Evolutionary conservation across 768 basidiomycete genomes (phyloP).

Genomic region (Kwoniella pini): DNA sequence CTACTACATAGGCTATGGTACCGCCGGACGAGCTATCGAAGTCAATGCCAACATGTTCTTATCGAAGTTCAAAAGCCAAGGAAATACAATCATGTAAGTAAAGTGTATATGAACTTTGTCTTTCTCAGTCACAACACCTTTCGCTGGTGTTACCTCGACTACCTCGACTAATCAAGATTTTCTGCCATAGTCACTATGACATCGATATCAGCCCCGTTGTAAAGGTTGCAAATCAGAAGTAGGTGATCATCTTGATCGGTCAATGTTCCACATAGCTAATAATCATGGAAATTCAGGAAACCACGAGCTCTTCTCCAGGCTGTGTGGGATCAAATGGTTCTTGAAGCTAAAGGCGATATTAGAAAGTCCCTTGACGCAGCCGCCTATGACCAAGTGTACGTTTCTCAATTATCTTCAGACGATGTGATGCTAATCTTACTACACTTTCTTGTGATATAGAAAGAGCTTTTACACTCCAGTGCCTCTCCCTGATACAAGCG

Average conservation of each 20-base stretch:
- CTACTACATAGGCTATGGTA: slow-evolving; percentile 35
- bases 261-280: not conserved
- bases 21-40: slow-evolving; percentile 32
- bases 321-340: slow-evolving; percentile 39
- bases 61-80: slow-evolving; percentile 41
- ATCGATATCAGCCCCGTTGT: slow-evolving; percentile 53
- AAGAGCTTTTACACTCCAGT: slow-evolving; percentile 51
- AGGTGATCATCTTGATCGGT: slow-evolving; percentile 5
- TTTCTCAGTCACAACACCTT: not conserved
- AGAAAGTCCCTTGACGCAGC: slow-evolving; percentile 37
- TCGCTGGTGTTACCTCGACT: not conserved
- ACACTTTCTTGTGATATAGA: slow-evolving; percentile 16
- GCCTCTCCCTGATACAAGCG: slow-evolving; percentile 33
- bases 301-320: slow-evolving; percentile 37
- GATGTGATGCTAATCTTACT: not conserved
- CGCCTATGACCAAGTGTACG: slow-evolving; percentile 44
- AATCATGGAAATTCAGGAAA: slow-evolving; percentile 29
- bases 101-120: not conserved
- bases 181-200: slow-evolving; percentile 47
- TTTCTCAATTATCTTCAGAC: not conserved
- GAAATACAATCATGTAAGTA: slow-evolving; percentile 27
- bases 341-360: slow-evolving; percentile 25
- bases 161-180: not conserved
- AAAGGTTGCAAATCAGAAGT: slow-evolving; percentile 51
- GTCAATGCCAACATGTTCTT: slow-evolving; percentile 48